Evolutionary conservation across 2,329 filamentous ascomycete species (phyloP).

Genomic region (Lasiodiplodia theobromae): DNA sequence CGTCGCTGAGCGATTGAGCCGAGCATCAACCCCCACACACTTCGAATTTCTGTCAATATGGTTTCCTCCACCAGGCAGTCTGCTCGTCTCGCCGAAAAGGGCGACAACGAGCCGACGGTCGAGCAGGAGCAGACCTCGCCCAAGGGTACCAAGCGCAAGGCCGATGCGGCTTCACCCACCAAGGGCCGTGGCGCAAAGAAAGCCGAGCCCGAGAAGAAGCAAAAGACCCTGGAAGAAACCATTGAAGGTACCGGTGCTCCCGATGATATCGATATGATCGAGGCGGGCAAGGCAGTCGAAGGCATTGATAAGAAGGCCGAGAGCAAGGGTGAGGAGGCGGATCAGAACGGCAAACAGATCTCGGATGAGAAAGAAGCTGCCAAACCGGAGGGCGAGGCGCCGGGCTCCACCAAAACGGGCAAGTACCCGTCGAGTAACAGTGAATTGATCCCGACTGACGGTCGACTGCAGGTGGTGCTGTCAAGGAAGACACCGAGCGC

Average conservation of each 20-base stretch:
- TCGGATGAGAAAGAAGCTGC: slow-evolving; percentile 36
- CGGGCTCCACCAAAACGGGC: background rate
- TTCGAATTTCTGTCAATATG: slow-evolving; percentile 7
- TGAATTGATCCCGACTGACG: background rate
- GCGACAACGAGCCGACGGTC: background rate
- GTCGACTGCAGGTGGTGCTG: slow-evolving; percentile 42
- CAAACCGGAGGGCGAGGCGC: background rate
- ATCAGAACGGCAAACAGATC: background rate
- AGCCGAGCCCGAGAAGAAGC: slow-evolving; percentile 48
- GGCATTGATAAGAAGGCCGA: slow-evolving; percentile 34
- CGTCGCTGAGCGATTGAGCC: background rate
- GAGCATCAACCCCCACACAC: background rate
- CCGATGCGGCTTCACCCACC: slow-evolving; percentile 44
- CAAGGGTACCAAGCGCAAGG: slow-evolving; percentile 50
- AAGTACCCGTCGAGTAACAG: background rate
- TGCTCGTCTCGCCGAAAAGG: slow-evolving; percentile 11
- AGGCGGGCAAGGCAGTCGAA: slow-evolving; percentile 34
- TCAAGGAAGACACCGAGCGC: slow-evolving; percentile 59
- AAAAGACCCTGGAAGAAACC: slow-evolving; percentile 62
- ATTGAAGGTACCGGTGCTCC: slow-evolving; percentile 44
- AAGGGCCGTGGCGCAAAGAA: slow-evolving; percentile 54
- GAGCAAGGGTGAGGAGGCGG: slow-evolving; percentile 32
- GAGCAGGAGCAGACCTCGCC: slow-evolving; percentile 36
- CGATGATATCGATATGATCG: slow-evolving; percentile 35
- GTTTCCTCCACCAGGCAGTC: slow-evolving; percentile 15